Conservation (phyloP, 495 filamentous ascomycete genomes). For the Rostrohypoxylon terebratum region DNA sequence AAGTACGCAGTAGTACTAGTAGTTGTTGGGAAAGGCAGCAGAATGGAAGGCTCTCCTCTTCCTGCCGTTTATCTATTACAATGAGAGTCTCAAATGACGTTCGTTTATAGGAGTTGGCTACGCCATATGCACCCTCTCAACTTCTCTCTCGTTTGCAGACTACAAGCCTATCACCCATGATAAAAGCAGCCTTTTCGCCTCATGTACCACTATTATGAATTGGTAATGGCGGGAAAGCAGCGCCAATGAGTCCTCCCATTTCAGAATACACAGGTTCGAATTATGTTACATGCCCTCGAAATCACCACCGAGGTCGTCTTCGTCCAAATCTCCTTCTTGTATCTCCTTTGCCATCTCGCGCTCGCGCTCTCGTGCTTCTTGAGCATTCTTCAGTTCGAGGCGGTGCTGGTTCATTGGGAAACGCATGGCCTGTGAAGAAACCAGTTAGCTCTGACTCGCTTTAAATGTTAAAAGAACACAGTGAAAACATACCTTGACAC, state of each 20-base stretch:
- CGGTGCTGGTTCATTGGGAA: conserved; percentile 99
- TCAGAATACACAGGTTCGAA: conserved; percentile 49
- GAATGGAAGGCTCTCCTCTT: conserved; percentile 13
- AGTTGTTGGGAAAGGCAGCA: conserved; percentile 14
- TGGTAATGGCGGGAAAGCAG: conserved; percentile 11
- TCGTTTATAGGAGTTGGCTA: conserved; percentile 27
- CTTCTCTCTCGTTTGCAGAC: conserved; percentile 31
- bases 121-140: conserved; percentile 23
- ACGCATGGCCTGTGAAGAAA: conserved; percentile 81
- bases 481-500: conserved; percentile 82
- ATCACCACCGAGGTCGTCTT: conserved; percentile 95
- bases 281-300: conserved; percentile 91
- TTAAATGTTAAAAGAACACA: not conserved
- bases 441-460: conserved; percentile 17
- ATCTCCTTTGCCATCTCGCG: conserved; percentile 99
- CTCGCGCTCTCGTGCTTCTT: conserved; percentile 95
- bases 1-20: not conserved
- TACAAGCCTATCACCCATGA: conserved; percentile 33
- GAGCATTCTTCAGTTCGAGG: conserved; percentile 96
- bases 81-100: conserved; percentile 38
- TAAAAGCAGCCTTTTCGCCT: conserved; percentile 15
- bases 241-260: conserved; percentile 33
- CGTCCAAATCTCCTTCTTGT: conserved; percentile 96
- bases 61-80: conserved; percentile 44
- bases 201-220: conserved; percentile 26